Evolutionary conservation across 306 rosid species (phyloP).

Genomic region (Cicer pinnatifidum): DNA sequence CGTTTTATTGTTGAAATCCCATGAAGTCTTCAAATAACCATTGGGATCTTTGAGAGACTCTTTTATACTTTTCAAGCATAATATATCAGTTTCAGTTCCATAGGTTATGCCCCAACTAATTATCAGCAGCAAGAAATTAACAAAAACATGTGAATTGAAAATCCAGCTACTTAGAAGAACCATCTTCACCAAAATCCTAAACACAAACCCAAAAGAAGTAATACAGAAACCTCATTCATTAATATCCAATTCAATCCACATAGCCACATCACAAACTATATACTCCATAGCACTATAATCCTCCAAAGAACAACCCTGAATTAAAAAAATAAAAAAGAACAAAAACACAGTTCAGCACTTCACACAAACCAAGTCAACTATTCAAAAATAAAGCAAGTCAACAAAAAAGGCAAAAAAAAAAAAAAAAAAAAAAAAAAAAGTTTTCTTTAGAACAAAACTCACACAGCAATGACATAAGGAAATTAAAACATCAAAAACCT

Average conservation of each 20-base stretch:
- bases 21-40: conserved; percentile 54
- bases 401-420: background rate
- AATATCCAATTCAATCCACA: conserved; percentile 32
- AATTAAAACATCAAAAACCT: conserved; percentile 31
- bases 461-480: conserved; percentile 1
- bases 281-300: conserved; percentile 41
- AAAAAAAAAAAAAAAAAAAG: background rate
- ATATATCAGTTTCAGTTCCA: conserved; percentile 62
- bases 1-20: conserved; percentile 67
- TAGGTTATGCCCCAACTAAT: conserved; percentile 50
- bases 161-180: conserved; percentile 42
- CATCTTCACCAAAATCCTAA: conserved; percentile 52
- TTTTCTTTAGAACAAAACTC: conserved; percentile 27
- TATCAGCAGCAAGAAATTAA: conserved; percentile 51
- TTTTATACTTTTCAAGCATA: conserved; percentile 61
- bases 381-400: conserved; percentile 11
- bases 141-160: conserved; percentile 39
- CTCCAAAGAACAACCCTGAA: conserved; percentile 47
- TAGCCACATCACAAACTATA: conserved; percentile 4
- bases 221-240: conserved; percentile 43
- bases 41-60: conserved; percentile 58
- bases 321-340: conserved; percentile 4
- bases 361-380: conserved; percentile 42
- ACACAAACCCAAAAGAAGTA: conserved; percentile 30
- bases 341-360: conserved; percentile 44